phyloP scores from a whole-genome alignment of 257 asterid genomes.

The Petrea volubilis region DNA sequence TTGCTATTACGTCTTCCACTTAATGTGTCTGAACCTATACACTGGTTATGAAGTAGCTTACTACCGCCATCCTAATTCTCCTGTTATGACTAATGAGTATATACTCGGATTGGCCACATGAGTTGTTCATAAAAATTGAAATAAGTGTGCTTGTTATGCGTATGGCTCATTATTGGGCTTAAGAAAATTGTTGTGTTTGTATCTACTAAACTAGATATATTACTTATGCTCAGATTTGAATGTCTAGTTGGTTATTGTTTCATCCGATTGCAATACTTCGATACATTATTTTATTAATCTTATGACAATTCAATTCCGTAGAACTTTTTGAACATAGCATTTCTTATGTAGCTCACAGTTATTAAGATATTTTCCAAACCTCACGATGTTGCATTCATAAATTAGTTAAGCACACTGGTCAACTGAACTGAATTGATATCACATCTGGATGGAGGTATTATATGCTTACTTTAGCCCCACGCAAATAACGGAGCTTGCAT shows the following conservation, averaged over 20 bases:
- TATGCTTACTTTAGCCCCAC: not conserved
- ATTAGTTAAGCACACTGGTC: not conserved
- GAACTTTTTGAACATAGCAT: no score
- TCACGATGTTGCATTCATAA: not conserved
- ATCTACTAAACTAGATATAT: not conserved
- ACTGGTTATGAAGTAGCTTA: not conserved
- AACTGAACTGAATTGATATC: not conserved
- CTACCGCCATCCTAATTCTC: not conserved
- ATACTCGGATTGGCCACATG: not conserved
- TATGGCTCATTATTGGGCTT: not conserved
- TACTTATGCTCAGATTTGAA: not conserved
- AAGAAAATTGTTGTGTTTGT: not conserved
- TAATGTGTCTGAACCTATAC: not conserved
- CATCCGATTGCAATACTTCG: not conserved
- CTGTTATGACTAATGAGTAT: no score
- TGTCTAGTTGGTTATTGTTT: not conserved
- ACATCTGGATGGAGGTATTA: not conserved
- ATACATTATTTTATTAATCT: not conserved
- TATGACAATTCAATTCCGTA: no score
- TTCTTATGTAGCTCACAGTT: not conserved
- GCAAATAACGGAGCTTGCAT: not conserved
- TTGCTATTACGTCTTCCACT: not conserved
- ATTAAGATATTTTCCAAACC: not conserved
- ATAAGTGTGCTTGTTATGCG: not conserved
- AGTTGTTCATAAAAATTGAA: not conserved